Evolutionary conservation across 1,284 basidiomycete species (phyloP).

Genomic region (Stygiomarasmius scandens): DNA sequence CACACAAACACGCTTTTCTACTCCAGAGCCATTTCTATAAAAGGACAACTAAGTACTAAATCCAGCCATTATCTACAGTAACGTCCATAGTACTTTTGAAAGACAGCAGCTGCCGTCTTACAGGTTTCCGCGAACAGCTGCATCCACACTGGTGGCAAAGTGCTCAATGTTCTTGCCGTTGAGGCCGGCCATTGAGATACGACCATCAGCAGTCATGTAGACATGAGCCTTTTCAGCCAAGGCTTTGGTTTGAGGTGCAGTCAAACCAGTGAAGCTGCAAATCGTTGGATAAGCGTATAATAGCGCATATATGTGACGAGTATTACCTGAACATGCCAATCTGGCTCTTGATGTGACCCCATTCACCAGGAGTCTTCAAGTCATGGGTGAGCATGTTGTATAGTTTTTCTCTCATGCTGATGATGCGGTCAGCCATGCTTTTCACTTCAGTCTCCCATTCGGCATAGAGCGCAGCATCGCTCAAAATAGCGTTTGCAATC

Average conservation of each 20-base stretch:
- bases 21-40: neutral
- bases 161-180: slow-evolving; percentile 90
- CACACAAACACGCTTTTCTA: neutral
- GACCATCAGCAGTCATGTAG: slow-evolving; percentile 90
- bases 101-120: slow-evolving; percentile 38
- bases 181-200: slow-evolving; percentile 96
- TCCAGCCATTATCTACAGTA: slow-evolving; percentile 7
- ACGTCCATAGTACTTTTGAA: neutral
- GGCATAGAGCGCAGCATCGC: slow-evolving; percentile 74
- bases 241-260: slow-evolving; percentile 80
- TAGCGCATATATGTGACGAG: slow-evolving; percentile 10
- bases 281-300: slow-evolving; percentile 9
- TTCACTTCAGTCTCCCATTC: slow-evolving; percentile 94
- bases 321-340: slow-evolving; percentile 91
- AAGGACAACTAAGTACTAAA: neutral
- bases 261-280: slow-evolving; percentile 84
- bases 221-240: slow-evolving; percentile 93
- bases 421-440: slow-evolving; percentile 96
- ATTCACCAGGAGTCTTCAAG: slow-evolving; percentile 89
- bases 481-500: slow-evolving; percentile 85
- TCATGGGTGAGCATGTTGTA: slow-evolving; percentile 81
- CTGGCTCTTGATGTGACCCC: slow-evolving; percentile 96
- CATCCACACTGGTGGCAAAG: slow-evolving; percentile 85
- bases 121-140: slow-evolving; percentile 80
- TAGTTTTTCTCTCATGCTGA: slow-evolving; percentile 89